Base-by-base conservation (phyloP, 164 flowering plant species). In the Pachysandra terminalis region DNA sequence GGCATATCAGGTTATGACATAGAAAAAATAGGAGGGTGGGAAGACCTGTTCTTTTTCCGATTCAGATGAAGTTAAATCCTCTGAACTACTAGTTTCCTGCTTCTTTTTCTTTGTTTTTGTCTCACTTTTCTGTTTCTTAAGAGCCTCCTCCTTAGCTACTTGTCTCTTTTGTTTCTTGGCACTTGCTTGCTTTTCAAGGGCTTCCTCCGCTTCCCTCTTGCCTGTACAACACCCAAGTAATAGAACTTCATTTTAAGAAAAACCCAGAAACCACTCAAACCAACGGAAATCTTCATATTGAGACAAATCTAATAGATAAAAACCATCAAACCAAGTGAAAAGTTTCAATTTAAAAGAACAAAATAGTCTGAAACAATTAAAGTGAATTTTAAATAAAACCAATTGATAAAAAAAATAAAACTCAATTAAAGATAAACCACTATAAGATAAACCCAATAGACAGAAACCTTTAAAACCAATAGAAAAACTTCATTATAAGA, bases 191-290 rank as follows among this genome's bases (percentile, higher is more conserved):
- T 84, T 86, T 78, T 81, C 82, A 8, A 81, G 1, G 14, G 62
- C 78, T 16, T 74, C 84, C 63, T 81, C 90, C 10, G 91, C 87
- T 28, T 76, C 83, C 59, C 96, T 84, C 86, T 90, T 90, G 23
- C 73, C 73, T 71, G 9, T 24, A 24, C 14, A 45, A 15, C 3
- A 32, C 7, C 37, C 37, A 32, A 45, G 14, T 5, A 15, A 45
- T 45, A 10, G 1, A 45, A 5, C 6, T 45, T 45, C 51, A 15
- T 45, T 15, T 1, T 45, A 45, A 5, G 51, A 45, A 45, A 45
- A 45, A 32, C 37, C 37, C 37, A 32, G 3, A 32, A 32, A 7
- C 37, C 3, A 32, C 3, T 3, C 37, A 32, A 32, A 32, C 37
- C 37, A 32, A 32, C 37, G 37, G 37, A 7, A 32, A 32, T 3